Percentiles rank a stretch among this genome's conserved stretches.
phyloP scores from a whole-genome alignment of 495 filamentous ascomycete species.

The Penicillium salamii region DNA sequence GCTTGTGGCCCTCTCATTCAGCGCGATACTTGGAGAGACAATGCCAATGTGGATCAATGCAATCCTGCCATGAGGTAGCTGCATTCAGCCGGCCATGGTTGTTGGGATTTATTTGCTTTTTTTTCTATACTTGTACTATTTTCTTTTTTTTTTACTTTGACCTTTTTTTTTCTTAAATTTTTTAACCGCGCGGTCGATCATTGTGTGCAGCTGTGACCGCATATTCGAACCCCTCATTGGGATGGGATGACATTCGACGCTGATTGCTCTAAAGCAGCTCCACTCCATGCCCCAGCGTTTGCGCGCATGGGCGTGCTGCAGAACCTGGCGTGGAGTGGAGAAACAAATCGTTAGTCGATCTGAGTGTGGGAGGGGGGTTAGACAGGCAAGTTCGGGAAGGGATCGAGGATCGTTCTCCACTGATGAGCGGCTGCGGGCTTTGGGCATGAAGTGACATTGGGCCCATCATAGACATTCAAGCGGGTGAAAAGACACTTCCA shows the following conservation, averaged over 20 bases:
- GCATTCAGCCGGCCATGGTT: not conserved
- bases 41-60: constrained; percentile 1
- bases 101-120: not conserved
- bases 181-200: constrained; percentile 13
- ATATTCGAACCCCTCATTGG: not conserved
- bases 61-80: constrained; percentile 1
- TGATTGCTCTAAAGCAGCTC: not conserved
- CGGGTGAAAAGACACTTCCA: no score
- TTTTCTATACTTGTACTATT: not conserved
- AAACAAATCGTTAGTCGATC: constrained; percentile 3
- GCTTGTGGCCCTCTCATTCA: not conserved
- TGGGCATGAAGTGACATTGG: constrained; percentile 3
- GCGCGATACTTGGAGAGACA: not conserved
- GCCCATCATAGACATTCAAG: not conserved
- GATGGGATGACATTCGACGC: not conserved
- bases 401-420: not conserved
- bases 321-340: not conserved
- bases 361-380: not conserved
- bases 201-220: constrained; percentile 11
- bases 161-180: not conserved
- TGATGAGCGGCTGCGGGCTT: constrained; percentile 1
- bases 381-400: not conserved
- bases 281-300: not conserved
- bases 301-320: not conserved
- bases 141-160: constrained; percentile 8